Conservation (phyloP, 495 filamentous ascomycete genomes). For the Lophiostoma macrostomum region DNA sequence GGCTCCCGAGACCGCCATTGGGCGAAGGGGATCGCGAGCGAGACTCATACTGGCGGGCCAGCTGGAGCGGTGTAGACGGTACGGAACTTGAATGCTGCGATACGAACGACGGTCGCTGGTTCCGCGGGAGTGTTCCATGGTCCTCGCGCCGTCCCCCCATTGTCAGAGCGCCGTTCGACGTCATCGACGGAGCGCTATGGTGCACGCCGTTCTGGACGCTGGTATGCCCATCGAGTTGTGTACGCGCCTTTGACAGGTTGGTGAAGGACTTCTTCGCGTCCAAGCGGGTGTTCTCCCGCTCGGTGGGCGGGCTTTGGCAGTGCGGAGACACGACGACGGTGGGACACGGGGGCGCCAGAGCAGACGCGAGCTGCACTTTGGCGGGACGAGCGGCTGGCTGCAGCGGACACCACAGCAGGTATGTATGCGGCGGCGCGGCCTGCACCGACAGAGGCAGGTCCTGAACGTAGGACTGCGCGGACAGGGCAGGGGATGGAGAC, state of each 20-base stretch:
- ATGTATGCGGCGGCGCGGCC: neutral
- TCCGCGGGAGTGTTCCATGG: slow-evolving; percentile 3
- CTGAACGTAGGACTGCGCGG: slow-evolving; percentile 6
- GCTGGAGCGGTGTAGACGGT: slow-evolving; percentile 90
- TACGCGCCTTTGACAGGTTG: slow-evolving; percentile 12
- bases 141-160: slow-evolving; percentile 24
- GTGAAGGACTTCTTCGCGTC: slow-evolving; percentile 21
- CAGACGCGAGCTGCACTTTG: slow-evolving; percentile 3
- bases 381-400: slow-evolving; percentile 16
- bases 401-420: slow-evolving; percentile 20
- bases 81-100: slow-evolving; percentile 82
- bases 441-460: slow-evolving; percentile 4
- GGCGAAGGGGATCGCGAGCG: slow-evolving; percentile 86
- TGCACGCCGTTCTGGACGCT: slow-evolving; percentile 11
- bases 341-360: slow-evolving; percentile 2
- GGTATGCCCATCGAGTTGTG: slow-evolving; percentile 33
- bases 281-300: slow-evolving; percentile 23
- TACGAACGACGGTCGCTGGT: slow-evolving; percentile 34
- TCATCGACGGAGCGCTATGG: slow-evolving; percentile 31
- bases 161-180: slow-evolving; percentile 17
- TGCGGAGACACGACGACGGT: slow-evolving; percentile 33
- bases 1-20: slow-evolving; percentile 61
- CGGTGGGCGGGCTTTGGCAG: slow-evolving; percentile 14
- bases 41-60: slow-evolving; percentile 77
- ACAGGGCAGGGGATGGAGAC: no score